Base-by-base conservation (phyloP, 2,329 filamentous ascomycete genomes). In the Colletotrichum tamarilloi region DNA sequence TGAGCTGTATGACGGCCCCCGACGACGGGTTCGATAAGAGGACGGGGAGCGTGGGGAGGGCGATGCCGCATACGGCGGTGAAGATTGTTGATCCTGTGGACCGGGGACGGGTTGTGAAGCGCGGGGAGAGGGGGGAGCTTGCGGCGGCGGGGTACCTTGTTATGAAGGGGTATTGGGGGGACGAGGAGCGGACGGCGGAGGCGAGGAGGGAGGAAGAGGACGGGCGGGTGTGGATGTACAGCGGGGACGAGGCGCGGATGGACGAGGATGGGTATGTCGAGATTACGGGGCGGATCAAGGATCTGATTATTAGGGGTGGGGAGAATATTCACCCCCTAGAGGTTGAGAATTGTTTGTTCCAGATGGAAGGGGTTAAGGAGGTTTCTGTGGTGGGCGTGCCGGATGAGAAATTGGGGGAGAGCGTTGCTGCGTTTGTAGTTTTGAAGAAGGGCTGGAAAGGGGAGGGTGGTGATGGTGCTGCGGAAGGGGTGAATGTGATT, bases 241-340 rank as follows among this genome's bases (percentile, higher is more conserved):
- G 93, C 0, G 97, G 97, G 24, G 97, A 99, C 79, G 96, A 98
- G 85, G 97, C 95, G 2, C 85, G 86, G 65, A 97, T 98, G 89
- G 94, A 97, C 74, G 86, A 83, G 5, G 88, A 95, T 32, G 97
- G 96, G 2, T 98, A 95, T 80, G 90, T 98, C 2, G 89, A 90
- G 77, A 98, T 98, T 79, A 98, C 95, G 1, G 95, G 95, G 3
- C 88, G 95, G 19, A 96, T 98, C 80, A 98, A 98, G 83, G 97
- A 99, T 80, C 84, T 98, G 67, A 98, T 99, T 77, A 98, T 98
- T 80, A 90, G 95, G 30, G 96, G 94, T 32, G 97, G 97, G 28
- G 97, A 98, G 81, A 99, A 99, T 81, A 98, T 98, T 68, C 94
- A 98, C 81, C 97, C 97, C 0, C 87, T 98, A 6, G 97, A 98